Conservation (phyloP, 2,329 filamentous ascomycete species). For the Phyllosticta citrichinensis region DNA sequence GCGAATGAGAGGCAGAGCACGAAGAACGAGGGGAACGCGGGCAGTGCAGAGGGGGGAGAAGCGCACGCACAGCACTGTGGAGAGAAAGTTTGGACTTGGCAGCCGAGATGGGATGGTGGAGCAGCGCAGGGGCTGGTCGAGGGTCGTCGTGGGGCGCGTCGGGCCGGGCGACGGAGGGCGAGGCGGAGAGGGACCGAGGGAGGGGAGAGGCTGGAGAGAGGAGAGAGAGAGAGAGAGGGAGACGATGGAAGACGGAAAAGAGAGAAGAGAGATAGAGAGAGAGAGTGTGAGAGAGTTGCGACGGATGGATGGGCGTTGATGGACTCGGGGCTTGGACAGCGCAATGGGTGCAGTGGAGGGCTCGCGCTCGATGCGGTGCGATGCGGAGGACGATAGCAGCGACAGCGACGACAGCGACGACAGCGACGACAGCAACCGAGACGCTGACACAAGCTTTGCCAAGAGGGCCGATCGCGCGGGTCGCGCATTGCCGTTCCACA, state of each 20-base stretch:
- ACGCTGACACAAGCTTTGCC: slow-evolving; percentile 5
- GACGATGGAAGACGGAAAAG: neutral
- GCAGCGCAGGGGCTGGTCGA: slow-evolving; percentile 1
- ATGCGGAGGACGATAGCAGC: no score
- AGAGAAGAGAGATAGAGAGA: neutral
- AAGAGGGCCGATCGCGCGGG: neutral
- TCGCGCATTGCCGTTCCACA: slow-evolving; percentile 3
- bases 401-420: no score
- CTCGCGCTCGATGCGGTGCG: no score
- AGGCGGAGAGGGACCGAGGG: neutral
- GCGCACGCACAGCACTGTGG: neutral
- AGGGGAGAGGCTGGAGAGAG: no score
- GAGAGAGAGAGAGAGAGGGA: no score
- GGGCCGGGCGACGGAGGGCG: no score
- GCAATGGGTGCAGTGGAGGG: no score
- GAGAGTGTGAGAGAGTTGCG: no score
- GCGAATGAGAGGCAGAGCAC: neutral
- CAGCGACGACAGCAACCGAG: no score
- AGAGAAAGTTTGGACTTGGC: neutral
- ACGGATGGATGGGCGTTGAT: no score
- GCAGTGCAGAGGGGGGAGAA: neutral
- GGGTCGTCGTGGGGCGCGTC: neutral
- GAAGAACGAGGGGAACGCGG: neutral
- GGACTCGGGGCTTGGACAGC: no score
- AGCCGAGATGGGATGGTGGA: slow-evolving; percentile 9